These are phyloP conservation scores for Orbilia brochopaga DNA, from an alignment of 2,329 filamentous ascomycete species.

Conservation along the genomic window DNA sequence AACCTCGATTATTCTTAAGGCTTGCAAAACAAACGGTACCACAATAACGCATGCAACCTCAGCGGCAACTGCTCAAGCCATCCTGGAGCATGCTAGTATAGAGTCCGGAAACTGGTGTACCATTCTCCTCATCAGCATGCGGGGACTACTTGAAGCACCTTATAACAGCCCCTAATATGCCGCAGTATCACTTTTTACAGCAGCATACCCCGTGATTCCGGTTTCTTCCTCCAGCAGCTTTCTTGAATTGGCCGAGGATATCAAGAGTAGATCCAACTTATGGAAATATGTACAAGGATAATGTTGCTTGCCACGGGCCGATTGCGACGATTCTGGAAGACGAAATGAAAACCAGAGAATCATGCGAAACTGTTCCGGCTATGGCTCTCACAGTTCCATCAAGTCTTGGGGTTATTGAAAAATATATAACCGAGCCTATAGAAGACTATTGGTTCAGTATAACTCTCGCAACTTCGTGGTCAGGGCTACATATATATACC, in stretches of 20 bases:
- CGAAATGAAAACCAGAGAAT: no score
- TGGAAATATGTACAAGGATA: constrained; percentile 17
- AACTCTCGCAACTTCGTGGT: constrained; percentile 1
- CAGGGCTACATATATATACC: constrained; percentile 9
- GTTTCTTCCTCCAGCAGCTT: background rate
- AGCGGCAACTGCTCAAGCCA: constrained; percentile 1
- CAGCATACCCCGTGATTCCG: background rate
- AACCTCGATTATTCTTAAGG: background rate
- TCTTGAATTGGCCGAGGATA: background rate
- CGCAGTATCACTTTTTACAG: background rate
- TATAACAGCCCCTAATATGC: constrained; percentile 9
- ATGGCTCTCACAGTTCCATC: background rate
- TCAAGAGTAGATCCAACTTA: background rate
- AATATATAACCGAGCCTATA: background rate
- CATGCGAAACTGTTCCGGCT: background rate
- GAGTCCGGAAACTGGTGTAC: constrained; percentile 1
- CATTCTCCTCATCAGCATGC: background rate
- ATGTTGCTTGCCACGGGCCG: background rate
- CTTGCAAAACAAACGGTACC: constrained; percentile 9
- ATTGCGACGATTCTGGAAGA: background rate
- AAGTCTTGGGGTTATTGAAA: constrained; percentile 12
- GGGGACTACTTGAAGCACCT: constrained; percentile 2
- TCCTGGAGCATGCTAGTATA: constrained; percentile 3
- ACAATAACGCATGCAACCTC: constrained; percentile 20
- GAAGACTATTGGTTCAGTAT: constrained; percentile 13